Evolutionary conservation across 1,284 basidiomycete genomes (phyloP).

Genomic region (Cutaneotrichosporon sp.): DNA sequence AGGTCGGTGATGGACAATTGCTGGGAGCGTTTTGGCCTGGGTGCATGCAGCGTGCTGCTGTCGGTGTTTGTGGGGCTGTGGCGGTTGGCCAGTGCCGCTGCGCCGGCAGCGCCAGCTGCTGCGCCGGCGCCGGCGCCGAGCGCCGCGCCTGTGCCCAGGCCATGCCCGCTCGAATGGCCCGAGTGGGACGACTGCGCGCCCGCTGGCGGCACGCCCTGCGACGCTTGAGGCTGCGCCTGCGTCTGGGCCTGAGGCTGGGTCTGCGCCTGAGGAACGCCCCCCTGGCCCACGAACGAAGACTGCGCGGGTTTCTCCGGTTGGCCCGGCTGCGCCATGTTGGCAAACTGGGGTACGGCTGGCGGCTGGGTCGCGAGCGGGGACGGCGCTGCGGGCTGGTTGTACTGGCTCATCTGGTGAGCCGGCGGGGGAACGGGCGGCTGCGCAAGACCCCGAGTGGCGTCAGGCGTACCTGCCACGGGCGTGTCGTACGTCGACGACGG

Average conservation of each 20-base stretch:
- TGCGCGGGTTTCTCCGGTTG: no score
- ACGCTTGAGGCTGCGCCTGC: not conserved
- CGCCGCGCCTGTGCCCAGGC: not conserved
- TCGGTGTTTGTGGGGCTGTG: not conserved
- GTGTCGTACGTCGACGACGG: no score
- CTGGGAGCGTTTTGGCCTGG: slow-evolving; percentile 11
- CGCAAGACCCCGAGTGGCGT: not conserved
- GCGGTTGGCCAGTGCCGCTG: slow-evolving; percentile 7
- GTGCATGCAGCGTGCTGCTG: slow-evolving; percentile 4
- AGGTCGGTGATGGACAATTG: slow-evolving; percentile 24
- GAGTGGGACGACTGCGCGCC: no score
- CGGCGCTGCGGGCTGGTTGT: not conserved
- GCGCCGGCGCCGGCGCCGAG: not conserved
- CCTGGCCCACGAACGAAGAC: no score
- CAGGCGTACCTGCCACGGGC: no score
- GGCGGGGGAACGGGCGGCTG: not conserved
- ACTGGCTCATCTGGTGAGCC: not conserved
- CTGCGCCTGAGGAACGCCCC: not conserved
- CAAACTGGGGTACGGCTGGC: not conserved
- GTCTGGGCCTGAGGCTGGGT: not conserved
- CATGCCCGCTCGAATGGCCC: not conserved
- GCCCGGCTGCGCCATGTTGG: not conserved
- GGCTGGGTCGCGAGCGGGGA: not conserved
- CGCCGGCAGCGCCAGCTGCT: not conserved
- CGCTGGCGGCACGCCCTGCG: not conserved